Conservation (phyloP, 805 yeast genomes). For the Candida corydali region DNA sequence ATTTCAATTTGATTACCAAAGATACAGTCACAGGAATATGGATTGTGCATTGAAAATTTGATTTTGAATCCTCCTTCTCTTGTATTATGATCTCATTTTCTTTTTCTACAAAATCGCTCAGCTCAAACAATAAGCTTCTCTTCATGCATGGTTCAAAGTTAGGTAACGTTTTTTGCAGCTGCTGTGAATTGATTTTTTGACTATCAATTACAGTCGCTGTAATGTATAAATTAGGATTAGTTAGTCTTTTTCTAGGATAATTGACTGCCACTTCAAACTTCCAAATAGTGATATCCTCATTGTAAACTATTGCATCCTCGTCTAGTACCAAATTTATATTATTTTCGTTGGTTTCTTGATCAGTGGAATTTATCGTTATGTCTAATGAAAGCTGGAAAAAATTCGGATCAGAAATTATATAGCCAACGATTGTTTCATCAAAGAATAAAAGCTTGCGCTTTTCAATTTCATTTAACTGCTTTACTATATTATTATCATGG, state of each 20-base stretch:
- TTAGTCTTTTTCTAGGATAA: conserved; percentile 28
- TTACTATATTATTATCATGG: conserved; percentile 2
- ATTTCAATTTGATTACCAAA: conserved; percentile 42
- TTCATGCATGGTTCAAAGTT: conserved; percentile 16
- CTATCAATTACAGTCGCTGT: conserved; percentile 16
- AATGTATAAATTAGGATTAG: conserved; percentile 21
- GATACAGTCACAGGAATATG: conserved; percentile 32
- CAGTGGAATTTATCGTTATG: conserved; percentile 17
- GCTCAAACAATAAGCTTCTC: conserved; percentile 13
- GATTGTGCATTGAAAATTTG: conserved; percentile 2
- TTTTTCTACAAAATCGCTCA: background rate
- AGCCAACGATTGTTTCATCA: conserved; percentile 29
- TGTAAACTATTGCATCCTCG: background rate
- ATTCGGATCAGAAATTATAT: conserved; percentile 16
- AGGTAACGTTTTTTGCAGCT: conserved; percentile 9
- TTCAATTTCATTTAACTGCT: conserved; percentile 1
- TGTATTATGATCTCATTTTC: background rate
- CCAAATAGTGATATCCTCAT: conserved; percentile 20
- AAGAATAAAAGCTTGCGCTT: conserved; percentile 15
- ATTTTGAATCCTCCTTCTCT: background rate
- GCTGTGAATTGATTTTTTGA: background rate
- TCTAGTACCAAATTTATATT: background rate
- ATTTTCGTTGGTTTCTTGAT: conserved; percentile 11
- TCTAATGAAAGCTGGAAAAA: conserved; percentile 13
- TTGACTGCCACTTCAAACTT: conserved; percentile 23